Base-by-base conservation (phyloP, 1,139 yeast species). In the Blastobotrys illinoisensis region DNA sequence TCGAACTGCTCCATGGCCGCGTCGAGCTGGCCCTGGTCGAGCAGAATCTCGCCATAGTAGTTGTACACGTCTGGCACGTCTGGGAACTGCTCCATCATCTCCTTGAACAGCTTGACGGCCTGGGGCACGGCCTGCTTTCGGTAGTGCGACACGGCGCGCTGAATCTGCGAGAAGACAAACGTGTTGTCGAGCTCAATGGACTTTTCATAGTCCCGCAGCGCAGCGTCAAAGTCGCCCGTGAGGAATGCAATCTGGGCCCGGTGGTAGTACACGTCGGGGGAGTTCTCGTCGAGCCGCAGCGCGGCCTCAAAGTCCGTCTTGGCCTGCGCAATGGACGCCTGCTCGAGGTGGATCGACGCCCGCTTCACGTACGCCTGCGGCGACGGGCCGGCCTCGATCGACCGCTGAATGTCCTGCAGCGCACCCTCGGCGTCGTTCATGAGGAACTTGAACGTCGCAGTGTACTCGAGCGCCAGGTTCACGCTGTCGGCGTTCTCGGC, bases 41-140 rank as follows among this genome's bases (percentile, higher is more conserved):
- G 84, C 67, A 91, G 79, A 53, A 93, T 86, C 75, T 93, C 99
- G 68, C 98, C 99, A 68, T 85, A 89, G 73, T 91, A 95, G 76
- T 90, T 91, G 74, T 95, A 96, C 64, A 90, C 88, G 72, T 89
- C 97, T 54, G 97, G 89, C 52, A 86, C 80, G 40, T 93, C 81
- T 64, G 97, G 95, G 82, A 88, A 89, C 69, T 79, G 79, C 71
- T 79, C 77, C 67, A 83, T 82, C 48, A 96, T 89, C 62, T 81
- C 83, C 61, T 81, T 79, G 75, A 93, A 93, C 61, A 82, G 77
- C 57, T 80, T 79, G 69, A 82, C 82, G 58, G 95, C 85, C 55
- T 77, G 81, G 32, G 72, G 74, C 54, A 77, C 71, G 52, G 82
- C 77, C 53, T 91, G 91, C 68, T 83, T 82, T 76, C 93, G 89